Evolutionary conservation across 2,329 filamentous ascomycete genomes (phyloP).

Genomic region (Lasiodiplodia sp.): DNA sequence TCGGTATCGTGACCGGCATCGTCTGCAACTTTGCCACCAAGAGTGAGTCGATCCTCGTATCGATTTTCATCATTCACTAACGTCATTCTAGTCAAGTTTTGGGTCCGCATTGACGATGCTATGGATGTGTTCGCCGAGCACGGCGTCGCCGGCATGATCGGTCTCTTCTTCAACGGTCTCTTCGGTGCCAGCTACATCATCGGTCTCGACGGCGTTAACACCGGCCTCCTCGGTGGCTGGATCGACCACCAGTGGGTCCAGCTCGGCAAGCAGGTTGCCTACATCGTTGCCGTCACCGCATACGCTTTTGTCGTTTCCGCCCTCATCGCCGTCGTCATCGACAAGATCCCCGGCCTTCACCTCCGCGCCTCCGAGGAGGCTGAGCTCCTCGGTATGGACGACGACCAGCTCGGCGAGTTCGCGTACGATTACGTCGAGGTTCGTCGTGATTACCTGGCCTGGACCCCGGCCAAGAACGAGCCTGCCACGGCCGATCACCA

Average conservation of each 20-base stretch:
- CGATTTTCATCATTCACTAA: slow-evolving; percentile 33
- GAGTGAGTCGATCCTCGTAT: slow-evolving; percentile 62
- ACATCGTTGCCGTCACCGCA: slow-evolving; percentile 69
- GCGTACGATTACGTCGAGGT: slow-evolving; percentile 92
- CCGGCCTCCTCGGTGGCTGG: slow-evolving; percentile 71
- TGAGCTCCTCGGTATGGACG: slow-evolving; percentile 86
- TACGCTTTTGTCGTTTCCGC: slow-evolving; percentile 80
- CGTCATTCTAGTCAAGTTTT: slow-evolving; percentile 66
- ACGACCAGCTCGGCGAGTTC: slow-evolving; percentile 89
- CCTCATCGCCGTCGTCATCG: slow-evolving; percentile 75
- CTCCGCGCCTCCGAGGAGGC: slow-evolving; percentile 83
- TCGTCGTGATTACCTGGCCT: slow-evolving; percentile 85
- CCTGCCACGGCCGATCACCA: slow-evolving; percentile 66
- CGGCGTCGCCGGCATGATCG: slow-evolving; percentile 81
- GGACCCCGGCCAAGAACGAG: slow-evolving; percentile 77
- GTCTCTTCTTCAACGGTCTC: slow-evolving; percentile 79
- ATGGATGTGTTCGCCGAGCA: slow-evolving; percentile 94
- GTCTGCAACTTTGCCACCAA: slow-evolving; percentile 88
- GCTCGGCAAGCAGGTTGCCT: slow-evolving; percentile 81
- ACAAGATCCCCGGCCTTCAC: slow-evolving; percentile 77
- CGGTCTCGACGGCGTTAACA: slow-evolving; percentile 77
- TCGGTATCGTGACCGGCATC: slow-evolving; percentile 69
- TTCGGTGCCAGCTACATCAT: slow-evolving; percentile 80
- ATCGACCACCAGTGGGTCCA: slow-evolving; percentile 76
- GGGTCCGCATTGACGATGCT: slow-evolving; percentile 82